Conservation (phyloP, 2,329 filamentous ascomycete genomes). For the Sporothrix luriei region DNA sequence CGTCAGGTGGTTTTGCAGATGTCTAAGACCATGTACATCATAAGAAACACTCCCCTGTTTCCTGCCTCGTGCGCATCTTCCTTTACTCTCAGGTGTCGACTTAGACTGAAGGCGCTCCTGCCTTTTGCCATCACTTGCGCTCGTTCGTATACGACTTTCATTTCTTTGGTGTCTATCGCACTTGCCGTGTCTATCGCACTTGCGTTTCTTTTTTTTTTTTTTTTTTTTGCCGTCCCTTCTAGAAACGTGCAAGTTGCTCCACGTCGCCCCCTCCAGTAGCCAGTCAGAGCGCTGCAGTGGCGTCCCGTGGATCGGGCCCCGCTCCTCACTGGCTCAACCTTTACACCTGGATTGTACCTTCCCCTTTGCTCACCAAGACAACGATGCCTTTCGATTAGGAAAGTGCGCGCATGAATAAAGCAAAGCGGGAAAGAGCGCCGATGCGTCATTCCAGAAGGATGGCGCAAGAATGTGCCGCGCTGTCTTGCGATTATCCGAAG, state of each 20-base stretch:
- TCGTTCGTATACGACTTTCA: neutral
- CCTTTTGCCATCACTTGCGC: neutral
- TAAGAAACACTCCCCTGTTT: neutral
- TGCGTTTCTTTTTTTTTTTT: neutral
- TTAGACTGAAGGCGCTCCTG: neutral
- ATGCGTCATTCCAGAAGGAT: neutral
- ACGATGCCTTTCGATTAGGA: conserved; percentile 1
- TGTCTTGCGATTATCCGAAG: neutral
- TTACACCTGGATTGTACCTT: conserved; percentile 13
- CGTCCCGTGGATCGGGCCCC: conserved; percentile 36
- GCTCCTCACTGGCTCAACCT: conserved; percentile 33
- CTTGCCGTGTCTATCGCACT: neutral
- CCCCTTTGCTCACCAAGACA: neutral
- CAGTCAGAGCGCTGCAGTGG: conserved; percentile 33
- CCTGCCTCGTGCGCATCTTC: conserved; percentile 5
- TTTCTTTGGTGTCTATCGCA: neutral
- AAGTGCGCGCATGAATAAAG: neutral
- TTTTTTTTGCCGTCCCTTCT: neutral
- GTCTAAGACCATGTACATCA: no score
- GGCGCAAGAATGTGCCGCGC: conserved; percentile 1
- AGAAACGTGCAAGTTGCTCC: neutral
- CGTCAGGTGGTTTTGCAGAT: no score
- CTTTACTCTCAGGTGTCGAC: neutral
- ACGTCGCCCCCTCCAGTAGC: conserved; percentile 25
- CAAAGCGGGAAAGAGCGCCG: neutral